Evolutionary conservation across 371 early-diverging fungal genomes (phyloP).

Genomic region (Rhizomucor pusillus): DNA sequence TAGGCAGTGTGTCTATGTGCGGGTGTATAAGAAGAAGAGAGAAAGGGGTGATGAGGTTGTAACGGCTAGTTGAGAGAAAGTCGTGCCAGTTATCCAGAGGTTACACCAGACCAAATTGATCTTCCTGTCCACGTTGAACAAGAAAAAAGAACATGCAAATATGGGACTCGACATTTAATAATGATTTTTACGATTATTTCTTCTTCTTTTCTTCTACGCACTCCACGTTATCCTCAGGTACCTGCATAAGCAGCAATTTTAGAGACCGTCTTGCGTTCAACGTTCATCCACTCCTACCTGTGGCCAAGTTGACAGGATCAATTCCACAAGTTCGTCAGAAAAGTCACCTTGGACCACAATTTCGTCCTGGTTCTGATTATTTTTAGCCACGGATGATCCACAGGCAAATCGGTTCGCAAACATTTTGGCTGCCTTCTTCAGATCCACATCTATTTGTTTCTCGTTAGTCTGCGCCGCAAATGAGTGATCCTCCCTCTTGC

Average conservation of each 20-base stretch:
- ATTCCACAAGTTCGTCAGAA: conserved; percentile 74
- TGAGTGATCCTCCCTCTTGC: background rate
- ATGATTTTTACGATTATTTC: conserved; percentile 14
- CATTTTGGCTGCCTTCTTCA: conserved; percentile 92
- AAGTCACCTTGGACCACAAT: conserved; percentile 94
- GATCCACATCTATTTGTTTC: conserved; percentile 68
- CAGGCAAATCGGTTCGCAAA: conserved; percentile 92
- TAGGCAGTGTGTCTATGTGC: conserved; percentile 9
- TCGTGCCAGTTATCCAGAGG: background rate
- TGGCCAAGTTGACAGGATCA: conserved; percentile 63
- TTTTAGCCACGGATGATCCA: conserved; percentile 91
- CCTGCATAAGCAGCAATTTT: conserved; percentile 25
- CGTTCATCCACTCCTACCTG: conserved; percentile 27
- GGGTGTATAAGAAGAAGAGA: conserved; percentile 3
- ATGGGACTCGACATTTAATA: background rate
- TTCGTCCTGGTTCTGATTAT: conserved; percentile 86
- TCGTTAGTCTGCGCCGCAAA: background rate
- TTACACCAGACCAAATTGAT: conserved; percentile 9
- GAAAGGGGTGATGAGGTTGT: background rate
- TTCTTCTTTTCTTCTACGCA: conserved; percentile 65
- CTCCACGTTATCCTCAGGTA: conserved; percentile 68
- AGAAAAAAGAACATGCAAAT: background rate
- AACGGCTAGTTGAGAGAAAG: background rate
- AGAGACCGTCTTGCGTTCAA: background rate
- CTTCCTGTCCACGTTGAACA: background rate